A percentile compares a stretch with the other conserved stretches of the same genome.
phyloP scores from a whole-genome alignment of 2,329 filamentous ascomycete genomes.

The Aspergillus nomiae region DNA sequence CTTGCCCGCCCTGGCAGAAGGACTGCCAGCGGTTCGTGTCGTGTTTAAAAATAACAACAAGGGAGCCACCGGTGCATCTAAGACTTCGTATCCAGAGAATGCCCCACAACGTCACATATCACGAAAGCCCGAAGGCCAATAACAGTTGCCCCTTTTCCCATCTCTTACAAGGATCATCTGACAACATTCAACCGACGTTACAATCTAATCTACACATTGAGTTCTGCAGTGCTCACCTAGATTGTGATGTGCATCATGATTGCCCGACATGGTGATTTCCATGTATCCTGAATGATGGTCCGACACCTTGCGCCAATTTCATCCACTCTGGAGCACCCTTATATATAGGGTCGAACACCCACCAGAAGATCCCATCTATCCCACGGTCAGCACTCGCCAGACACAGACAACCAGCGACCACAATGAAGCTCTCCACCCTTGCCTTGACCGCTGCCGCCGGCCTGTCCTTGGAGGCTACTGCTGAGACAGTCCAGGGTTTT shows the following conservation, averaged over 20 bases:
- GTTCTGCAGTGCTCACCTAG: background rate
- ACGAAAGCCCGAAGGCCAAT: background rate
- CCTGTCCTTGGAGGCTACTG: background rate
- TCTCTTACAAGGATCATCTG: background rate
- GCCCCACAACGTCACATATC: background rate
- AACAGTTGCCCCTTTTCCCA: background rate
- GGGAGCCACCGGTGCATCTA: background rate
- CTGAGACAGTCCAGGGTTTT: constrained; percentile 13
- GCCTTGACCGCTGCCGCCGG: background rate
- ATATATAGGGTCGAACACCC: background rate
- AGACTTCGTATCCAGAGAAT: background rate
- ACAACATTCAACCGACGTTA: background rate
- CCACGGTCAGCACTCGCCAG: background rate
- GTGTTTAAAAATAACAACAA: background rate
- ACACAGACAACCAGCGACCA: background rate
- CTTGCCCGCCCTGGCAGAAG: background rate
- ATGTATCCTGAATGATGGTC: background rate
- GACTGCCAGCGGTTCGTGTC: background rate
- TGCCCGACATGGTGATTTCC: background rate
- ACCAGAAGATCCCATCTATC: background rate
- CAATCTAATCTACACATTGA: background rate
- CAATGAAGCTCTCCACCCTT: constrained; percentile 10
- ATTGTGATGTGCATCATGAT: background rate
- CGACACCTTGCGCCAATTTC: background rate
- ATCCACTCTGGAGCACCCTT: background rate